Base-by-base conservation (phyloP, 1,284 basidiomycete genomes). In the Cryptococcus neoformans region DNA sequence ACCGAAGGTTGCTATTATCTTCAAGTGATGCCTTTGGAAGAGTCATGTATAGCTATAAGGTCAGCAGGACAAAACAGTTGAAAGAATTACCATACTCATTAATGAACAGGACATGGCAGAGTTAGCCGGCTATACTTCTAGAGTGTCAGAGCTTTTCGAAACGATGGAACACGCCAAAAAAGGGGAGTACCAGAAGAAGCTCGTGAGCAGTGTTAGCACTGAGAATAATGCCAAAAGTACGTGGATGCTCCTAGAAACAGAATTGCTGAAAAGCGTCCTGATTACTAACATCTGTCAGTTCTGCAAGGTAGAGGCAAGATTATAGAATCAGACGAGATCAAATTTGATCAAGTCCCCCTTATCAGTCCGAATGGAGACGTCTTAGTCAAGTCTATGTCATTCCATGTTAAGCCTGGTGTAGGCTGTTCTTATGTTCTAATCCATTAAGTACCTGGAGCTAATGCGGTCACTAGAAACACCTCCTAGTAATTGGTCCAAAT, bases 301-400 rank as follows among this genome's bases (percentile, higher is more conserved):
- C 82, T 97, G 36, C 82, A 83, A 60, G 85, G 88, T 5, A 83
- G 90, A 40, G 95, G 95, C 2, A 78, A 85, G 64, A 82, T 96
- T 41, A 81, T 91, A 42, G 86, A 90, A 65, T 89, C 89, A 0
- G 89, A 92, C 4, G 77, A 79, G 55, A 96, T 99, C 69, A 82
- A 87, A 49, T 97, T 99, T 66, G 88, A 94, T 67, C 83, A 88
- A 58, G 95, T 99, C 1, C 95, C 95, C 0, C 93, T 99, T 60
- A 88, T 98, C 44, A 94, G 91, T 9, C 95, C 95, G 2, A 98
- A 96, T 66, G 95, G 95, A 10, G 93, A 97, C 69, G 85, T 98
- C 16, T 82, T 99, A 11, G 83, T 99, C 54, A 83, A 82, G 69
- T 85, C 82, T 65, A 80, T 99, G 73, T 91, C 86, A 71, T 98